These are phyloP conservation scores for Pythium scleroteichum DNA, from an alignment of 352 stramenopile species.

Conservation along the genomic window DNA sequence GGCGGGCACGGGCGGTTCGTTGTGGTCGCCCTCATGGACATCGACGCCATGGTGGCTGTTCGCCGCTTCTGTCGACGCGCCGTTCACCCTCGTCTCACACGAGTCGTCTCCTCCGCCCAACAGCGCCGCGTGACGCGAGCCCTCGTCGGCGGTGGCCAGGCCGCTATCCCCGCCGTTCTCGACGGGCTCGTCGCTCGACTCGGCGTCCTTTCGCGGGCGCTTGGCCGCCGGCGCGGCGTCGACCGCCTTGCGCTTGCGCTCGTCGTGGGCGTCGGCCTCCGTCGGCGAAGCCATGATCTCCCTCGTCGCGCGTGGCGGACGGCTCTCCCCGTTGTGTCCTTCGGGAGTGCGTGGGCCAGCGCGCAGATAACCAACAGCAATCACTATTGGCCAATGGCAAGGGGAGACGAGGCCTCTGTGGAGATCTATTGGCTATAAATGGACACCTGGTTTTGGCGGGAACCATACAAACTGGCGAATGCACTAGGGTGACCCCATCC, in stretches of 20 bases:
- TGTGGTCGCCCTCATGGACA: slow-evolving; percentile 5
- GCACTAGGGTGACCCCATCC: too few relatives aligned
- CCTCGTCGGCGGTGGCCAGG: neutral
- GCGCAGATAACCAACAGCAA: slow-evolving; percentile 24
- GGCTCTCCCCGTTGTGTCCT: slow-evolving; percentile 2
- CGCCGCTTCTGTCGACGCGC: neutral
- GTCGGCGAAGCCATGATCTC: slow-evolving; percentile 10
- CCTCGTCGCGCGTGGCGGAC: neutral
- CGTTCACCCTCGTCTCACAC: neutral
- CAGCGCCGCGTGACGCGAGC: too few relatives aligned
- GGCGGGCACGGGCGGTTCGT: neutral
- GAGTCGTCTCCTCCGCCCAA: neutral
- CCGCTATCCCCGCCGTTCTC: too few relatives aligned
- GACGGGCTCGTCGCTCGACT: neutral
- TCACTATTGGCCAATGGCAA: slow-evolving; percentile 21
- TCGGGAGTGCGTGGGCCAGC: neutral
- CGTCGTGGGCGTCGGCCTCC: too few relatives aligned
- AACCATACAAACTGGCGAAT: neutral
- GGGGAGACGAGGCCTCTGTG: neutral
- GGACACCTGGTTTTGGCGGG: slow-evolving; percentile 24
- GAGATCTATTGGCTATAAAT: slow-evolving; percentile 18
- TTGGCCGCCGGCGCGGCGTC: neutral
- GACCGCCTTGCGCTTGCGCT: slow-evolving; percentile 15
- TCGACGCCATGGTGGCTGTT: slow-evolving; percentile 3
- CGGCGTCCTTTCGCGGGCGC: slow-evolving; percentile 12